phyloP scores from a whole-genome alignment of 176 grass and related monocot genomes.

The Lolium rigidum region DNA sequence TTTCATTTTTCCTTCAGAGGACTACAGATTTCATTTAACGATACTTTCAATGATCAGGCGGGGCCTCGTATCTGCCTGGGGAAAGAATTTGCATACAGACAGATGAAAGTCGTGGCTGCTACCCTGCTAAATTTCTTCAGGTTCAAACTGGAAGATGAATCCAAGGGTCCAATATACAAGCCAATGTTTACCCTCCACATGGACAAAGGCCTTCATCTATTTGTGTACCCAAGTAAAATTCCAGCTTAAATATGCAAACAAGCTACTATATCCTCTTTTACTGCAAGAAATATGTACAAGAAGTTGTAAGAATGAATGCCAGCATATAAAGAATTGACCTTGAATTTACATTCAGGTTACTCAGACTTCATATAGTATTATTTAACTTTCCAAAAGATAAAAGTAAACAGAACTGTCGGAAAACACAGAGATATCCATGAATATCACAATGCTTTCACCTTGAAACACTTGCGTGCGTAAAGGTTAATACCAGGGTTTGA shows the following conservation, averaged over 20 bases:
- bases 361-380: neutral
- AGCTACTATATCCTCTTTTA: too few species aligned
- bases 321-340: neutral
- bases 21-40: neutral
- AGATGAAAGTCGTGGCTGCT: slow-evolving; percentile 69
- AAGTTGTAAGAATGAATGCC: neutral
- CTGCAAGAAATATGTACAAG: neutral
- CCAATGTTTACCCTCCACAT: too few species aligned
- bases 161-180: too few species aligned
- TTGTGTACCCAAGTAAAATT: neutral
- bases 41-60: slow-evolving; percentile 33
- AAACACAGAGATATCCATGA: neutral
- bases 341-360: neutral
- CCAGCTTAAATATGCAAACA: too few species aligned
- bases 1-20: neutral
- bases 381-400: too few species aligned
- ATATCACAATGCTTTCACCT: neutral
- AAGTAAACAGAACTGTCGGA: neutral
- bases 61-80: slow-evolving; percentile 71
- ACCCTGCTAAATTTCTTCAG: slow-evolving; percentile 54
- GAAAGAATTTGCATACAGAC: slow-evolving; percentile 70
- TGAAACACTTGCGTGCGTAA: neutral
- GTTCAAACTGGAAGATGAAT: slow-evolving; percentile 18
- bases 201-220: slow-evolving; percentile 50
- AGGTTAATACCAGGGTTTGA: neutral